phyloP scores from a whole-genome alignment of 1,139 yeast genomes.

The Spathaspora sp. region DNA sequence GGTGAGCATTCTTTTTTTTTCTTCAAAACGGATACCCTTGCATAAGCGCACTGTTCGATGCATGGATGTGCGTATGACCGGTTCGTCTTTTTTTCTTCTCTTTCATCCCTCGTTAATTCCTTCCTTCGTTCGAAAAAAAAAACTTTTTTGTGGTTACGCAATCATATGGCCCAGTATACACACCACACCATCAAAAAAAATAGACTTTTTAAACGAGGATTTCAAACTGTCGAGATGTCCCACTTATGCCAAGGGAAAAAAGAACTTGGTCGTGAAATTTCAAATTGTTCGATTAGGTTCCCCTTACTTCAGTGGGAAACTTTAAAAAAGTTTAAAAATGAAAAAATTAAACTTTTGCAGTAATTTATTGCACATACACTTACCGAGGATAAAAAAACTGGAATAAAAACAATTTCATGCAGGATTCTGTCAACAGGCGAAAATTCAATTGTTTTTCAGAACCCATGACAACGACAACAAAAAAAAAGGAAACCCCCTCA shows the following conservation, averaged over 20 bases:
- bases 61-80: background rate
- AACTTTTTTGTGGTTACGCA: too few relatives aligned
- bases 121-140: background rate
- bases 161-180: too few relatives aligned
- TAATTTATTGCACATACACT: background rate
- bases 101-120: background rate
- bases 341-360: background rate
- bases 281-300: background rate
- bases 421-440: background rate
- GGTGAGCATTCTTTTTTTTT: background rate
- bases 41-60: conserved; percentile 1
- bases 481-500: background rate
- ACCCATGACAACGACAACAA: background rate
- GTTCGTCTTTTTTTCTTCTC: background rate
- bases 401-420: background rate
- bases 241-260: background rate
- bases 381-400: background rate
- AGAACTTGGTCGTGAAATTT: background rate
- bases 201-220: background rate
- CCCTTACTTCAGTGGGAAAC: background rate
- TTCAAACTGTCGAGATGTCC: background rate
- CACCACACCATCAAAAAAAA: too few relatives aligned
- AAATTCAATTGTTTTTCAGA: background rate
- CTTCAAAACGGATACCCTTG: background rate
- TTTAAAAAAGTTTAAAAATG: background rate